Base-by-base conservation (phyloP, 2,329 filamentous ascomycete genomes). In the Ceratocystis cubensis region DNA sequence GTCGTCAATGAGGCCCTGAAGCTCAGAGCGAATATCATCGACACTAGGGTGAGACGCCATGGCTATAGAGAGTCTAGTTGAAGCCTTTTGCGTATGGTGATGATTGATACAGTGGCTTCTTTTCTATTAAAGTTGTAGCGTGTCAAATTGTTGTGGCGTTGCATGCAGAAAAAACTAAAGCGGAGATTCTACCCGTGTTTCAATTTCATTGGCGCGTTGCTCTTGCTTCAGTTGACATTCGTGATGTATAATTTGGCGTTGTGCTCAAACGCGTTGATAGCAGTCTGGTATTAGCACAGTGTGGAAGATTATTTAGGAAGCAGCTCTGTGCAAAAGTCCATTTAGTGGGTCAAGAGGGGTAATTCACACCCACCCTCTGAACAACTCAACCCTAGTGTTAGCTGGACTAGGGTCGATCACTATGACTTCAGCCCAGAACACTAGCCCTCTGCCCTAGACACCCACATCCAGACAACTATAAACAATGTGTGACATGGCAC, bases 1-100 rank as follows among this genome's bases (percentile, higher is more conserved):
- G 70, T 78, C 74, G 22, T 73, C 72, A 57, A 77, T 72, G 37
- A 79, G 71, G 33, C 72, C 68, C 64, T 72, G 69, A 61, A 78
- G 73, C 64, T 76, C 74, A 57, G 73, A 70, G 22, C 64, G 46
- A 44, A 61, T 63, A 66, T 76, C 73, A 67, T 70, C 69, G 44
- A 67, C 68, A 65, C 70, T 70, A 41, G 68, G 67, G 20, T 70
- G 65, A 25, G 73, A 69, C 67, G 70, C 63, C 66, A 63, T 62
- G 8, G 41, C 25, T 30, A 10, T 30, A 10, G 44, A 1, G 22
- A 37, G 15, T 56, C 15, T 20, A 48, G 33, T 13, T 8, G 10
- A 25, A 65, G 53, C 50, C 53, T 59, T 46, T 28, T 22, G 22
- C 13, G 37, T 41, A 15, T 5, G 37, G 48, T 53, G 48, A 2